Evolutionary conservation across 108 stramenopile species (phyloP).

Genomic region (Fragilariopsis cylindrus): DNA sequence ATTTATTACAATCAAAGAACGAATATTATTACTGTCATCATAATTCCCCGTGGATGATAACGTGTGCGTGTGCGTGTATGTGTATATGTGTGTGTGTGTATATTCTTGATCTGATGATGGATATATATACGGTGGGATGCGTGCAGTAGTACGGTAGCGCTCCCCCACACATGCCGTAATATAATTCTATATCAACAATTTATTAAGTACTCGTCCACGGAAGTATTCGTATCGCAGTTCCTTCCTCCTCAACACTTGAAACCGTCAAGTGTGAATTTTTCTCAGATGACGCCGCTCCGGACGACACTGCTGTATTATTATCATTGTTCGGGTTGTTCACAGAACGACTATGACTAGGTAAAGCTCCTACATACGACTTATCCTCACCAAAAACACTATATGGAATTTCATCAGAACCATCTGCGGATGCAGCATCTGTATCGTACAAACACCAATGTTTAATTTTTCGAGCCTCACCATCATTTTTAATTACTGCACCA

Average conservation of each 20-base stretch:
- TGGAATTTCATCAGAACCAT: constrained; percentile 38
- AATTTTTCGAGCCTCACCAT: constrained; percentile 25
- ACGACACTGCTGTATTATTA: background rate
- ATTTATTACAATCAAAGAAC: too few relatives aligned
- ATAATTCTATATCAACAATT: too few relatives aligned
- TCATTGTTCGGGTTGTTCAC: background rate
- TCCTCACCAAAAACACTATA: constrained; percentile 44
- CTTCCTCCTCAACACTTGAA: constrained; percentile 6
- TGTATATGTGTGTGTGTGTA: too few relatives aligned
- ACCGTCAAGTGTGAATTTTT: background rate
- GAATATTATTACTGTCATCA: too few relatives aligned
- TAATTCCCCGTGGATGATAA: too few relatives aligned
- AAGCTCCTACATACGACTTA: constrained; percentile 4
- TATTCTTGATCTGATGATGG: too few relatives aligned
- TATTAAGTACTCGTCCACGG: background rate
- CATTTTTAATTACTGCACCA: constrained; percentile 26
- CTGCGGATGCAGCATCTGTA: constrained; percentile 18
- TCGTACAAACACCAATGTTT: constrained; percentile 8
- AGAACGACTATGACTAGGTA: constrained; percentile 12
- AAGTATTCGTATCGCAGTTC: background rate
- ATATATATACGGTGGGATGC: too few relatives aligned
- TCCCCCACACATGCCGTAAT: too few relatives aligned
- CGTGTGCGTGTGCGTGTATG: too few relatives aligned
- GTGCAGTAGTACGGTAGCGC: too few relatives aligned
- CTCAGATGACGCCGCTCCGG: background rate